These are phyloP conservation scores for Coelastrella sp. DNA, from an alignment of 139 green algal species.

Conservation along the genomic window DNA sequence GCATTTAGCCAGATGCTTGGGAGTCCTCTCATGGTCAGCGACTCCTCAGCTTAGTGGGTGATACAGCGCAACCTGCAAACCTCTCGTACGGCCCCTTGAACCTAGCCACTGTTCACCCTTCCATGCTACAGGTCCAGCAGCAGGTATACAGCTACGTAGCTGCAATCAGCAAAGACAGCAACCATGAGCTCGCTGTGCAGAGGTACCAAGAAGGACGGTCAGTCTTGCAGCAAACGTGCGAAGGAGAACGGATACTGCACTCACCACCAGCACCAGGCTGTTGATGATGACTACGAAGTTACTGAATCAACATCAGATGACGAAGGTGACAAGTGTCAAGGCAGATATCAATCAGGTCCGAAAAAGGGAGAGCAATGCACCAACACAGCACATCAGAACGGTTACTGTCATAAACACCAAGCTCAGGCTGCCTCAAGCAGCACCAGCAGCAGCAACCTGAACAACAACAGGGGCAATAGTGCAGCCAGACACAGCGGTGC, in stretches of 20 bases:
- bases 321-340: neutral
- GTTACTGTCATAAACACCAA: neutral
- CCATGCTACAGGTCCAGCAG: neutral
- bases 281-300: too few species aligned
- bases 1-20: neutral
- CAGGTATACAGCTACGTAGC: too few species aligned
- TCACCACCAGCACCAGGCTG: neutral
- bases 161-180: neutral
- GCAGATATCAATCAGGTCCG: neutral
- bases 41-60: neutral
- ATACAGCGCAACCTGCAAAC: neutral
- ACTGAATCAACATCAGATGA: neutral
- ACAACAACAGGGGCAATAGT: neutral
- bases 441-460: neutral
- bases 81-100: neutral
- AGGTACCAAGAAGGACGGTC: neutral
- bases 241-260: neutral
- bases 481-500: neutral
- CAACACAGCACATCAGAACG: neutral
- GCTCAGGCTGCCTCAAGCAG: neutral
- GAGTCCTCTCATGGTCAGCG: neutral
- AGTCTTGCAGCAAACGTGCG: neutral
- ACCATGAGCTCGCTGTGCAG: neutral
- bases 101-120: neutral
- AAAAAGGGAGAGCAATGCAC: neutral